A percentile compares a stretch with the other conserved stretches of the same genome.
Evolutionary conservation across 164 flowering plant species (phyloP).

Genomic region (Vitis riparia): DNA sequence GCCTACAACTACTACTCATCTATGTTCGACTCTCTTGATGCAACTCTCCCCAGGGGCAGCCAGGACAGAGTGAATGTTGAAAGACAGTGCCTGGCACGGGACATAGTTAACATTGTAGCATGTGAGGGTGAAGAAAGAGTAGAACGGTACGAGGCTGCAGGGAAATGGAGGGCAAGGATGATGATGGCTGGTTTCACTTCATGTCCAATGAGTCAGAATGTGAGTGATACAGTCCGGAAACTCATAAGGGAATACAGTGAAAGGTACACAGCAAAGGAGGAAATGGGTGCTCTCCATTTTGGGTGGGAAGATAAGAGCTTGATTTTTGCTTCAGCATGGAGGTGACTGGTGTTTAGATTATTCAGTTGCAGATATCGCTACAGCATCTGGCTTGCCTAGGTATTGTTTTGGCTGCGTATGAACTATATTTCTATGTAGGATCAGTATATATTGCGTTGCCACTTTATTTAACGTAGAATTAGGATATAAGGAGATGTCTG

Average conservation of each 20-base stretch:
- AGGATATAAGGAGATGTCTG: too few relatives aligned
- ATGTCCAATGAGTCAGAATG: conserved; percentile 52
- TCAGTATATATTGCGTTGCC: neutral
- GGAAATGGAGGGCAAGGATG: conserved; percentile 98
- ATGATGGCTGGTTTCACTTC: conserved; percentile 86
- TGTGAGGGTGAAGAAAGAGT: conserved; percentile 96
- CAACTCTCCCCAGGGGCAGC: conserved; percentile 76
- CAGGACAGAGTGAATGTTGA: conserved; percentile 92
- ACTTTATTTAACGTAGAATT: too few relatives aligned
- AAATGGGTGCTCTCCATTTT: conserved; percentile 66
- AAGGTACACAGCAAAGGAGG: conserved; percentile 69
- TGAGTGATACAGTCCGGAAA: conserved; percentile 38
- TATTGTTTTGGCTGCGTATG: neutral
- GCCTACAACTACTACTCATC: conserved; percentile 90
- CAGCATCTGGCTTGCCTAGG: neutral
- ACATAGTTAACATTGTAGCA: conserved; percentile 88
- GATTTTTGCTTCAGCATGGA: conserved; percentile 89
- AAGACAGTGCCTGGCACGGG: conserved; percentile 87
- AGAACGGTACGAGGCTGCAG: conserved; percentile 92
- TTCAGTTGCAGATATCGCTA: neutral
- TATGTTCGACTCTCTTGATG: conserved; percentile 88
- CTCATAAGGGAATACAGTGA: conserved; percentile 68
- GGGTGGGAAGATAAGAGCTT: conserved; percentile 89
- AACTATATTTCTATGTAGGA: neutral
- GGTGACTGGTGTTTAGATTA: conserved; percentile 21